Conservation (phyloP, 106 monocot species). For the Acorus gramineus region DNA sequence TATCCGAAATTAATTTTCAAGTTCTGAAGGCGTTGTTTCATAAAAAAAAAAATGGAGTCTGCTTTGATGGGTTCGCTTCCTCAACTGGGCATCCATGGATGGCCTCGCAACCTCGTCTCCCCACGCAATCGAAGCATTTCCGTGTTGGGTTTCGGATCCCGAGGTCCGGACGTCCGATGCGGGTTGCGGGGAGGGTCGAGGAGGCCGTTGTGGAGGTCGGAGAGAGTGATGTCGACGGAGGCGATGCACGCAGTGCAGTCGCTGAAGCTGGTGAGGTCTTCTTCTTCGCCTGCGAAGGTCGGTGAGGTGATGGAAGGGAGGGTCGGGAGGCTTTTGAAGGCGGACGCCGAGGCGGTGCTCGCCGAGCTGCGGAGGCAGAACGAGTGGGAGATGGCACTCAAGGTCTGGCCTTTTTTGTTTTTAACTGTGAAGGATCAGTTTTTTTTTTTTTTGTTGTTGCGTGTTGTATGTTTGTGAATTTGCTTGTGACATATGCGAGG, state of each 20-base stretch:
- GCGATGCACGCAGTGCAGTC: constrained; percentile 73
- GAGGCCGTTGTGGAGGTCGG: constrained; percentile 49
- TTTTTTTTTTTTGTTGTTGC: no score
- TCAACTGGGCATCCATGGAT: no score
- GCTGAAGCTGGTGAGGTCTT: constrained; percentile 53
- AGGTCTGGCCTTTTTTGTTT: constrained; percentile 17
- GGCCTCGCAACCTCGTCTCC: no score
- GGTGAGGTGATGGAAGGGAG: constrained; percentile 20
- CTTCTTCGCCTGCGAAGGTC: neutral
- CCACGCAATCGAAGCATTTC: no score
- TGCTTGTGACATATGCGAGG: no score
- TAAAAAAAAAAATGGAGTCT: no score
- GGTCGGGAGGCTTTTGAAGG: constrained; percentile 39
- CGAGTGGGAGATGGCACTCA: constrained; percentile 54
- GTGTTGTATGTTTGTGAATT: no score
- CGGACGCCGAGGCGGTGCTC: constrained; percentile 41
- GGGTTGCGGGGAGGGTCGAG: constrained; percentile 41
- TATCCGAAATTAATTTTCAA: no score
- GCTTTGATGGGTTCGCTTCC: no score
- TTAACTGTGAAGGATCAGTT: no score
- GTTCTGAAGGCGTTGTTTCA: no score
- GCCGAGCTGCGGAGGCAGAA: constrained; percentile 59
- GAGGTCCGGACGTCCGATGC: constrained; percentile 17
- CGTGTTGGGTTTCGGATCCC: no score
- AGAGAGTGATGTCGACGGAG: constrained; percentile 42